phyloP scores from a whole-genome alignment of 176 grass and related monocot species.

The Leersia perrieri region DNA sequence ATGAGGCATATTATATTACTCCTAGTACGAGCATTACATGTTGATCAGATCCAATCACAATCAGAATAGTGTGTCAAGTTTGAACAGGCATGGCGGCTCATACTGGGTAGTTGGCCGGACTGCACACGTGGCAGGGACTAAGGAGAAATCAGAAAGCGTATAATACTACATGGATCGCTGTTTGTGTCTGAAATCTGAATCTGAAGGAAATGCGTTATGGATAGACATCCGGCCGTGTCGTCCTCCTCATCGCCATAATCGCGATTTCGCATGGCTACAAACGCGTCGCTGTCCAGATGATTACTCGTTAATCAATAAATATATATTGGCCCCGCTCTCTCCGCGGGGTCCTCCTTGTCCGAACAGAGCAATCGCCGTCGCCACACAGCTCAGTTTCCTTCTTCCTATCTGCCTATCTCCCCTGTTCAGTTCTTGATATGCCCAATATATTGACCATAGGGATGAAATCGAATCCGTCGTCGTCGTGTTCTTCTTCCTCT shows the following conservation, averaged over 20 bases:
- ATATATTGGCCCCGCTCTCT: background rate
- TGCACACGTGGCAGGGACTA: background rate
- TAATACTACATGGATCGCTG: background rate
- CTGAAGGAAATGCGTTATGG: background rate
- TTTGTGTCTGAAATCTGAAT: background rate
- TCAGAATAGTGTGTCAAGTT: background rate
- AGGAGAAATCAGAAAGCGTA: background rate
- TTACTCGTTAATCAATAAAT: background rate
- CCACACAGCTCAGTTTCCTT: background rate
- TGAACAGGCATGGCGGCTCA: background rate
- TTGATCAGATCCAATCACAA: background rate
- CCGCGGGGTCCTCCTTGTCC: background rate
- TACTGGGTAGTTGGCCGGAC: background rate
- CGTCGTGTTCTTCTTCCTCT: background rate
- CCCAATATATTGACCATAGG: background rate
- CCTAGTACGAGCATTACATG: background rate
- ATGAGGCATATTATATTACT: background rate
- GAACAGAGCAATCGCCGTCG: background rate
- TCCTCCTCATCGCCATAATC: conserved; percentile 12
- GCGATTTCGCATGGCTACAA: conserved; percentile 8
- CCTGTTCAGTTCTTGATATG: background rate
- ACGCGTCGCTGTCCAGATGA: conserved; percentile 23
- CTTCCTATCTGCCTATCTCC: background rate
- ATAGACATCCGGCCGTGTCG: conserved; percentile 29
- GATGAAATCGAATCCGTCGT: background rate